Conservation (phyloP, 2,329 filamentous ascomycete species). For the Trichoderma hamatum region DNA sequence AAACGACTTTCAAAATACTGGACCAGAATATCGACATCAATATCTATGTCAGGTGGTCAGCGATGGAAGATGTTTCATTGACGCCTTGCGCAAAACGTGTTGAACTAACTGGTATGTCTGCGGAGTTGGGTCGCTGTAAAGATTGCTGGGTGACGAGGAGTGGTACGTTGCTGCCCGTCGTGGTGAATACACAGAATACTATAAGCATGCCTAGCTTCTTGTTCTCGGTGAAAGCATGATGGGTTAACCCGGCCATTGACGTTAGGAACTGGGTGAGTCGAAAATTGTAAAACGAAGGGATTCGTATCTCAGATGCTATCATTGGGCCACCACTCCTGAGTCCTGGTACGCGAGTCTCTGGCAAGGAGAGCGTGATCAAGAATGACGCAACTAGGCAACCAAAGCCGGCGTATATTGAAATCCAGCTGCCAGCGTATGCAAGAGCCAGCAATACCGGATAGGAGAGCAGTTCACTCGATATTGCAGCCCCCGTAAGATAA, state of each 20-base stretch:
- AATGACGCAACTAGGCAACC: constrained; percentile 1
- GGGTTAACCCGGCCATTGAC: constrained; percentile 8
- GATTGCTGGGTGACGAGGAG: constrained; percentile 8
- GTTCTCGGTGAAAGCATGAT: constrained; percentile 1
- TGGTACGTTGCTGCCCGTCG: constrained; percentile 9
- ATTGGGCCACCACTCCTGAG: background rate
- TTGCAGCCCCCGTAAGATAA: constrained; percentile 6
- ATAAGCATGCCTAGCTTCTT: constrained; percentile 16
- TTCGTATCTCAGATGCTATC: background rate
- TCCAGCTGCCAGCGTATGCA: constrained; percentile 1
- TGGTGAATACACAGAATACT: constrained; percentile 4
- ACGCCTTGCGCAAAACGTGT: background rate
- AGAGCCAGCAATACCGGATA: background rate
- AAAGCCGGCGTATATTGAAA: constrained; percentile 16
- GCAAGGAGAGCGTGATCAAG: constrained; percentile 9
- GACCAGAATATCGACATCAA: background rate
- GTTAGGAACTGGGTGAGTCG: constrained; percentile 5
- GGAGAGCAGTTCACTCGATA: constrained; percentile 2
- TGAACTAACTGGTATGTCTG: background rate
- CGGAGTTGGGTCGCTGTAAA: background rate
- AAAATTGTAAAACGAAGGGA: background rate
- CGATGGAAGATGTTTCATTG: background rate
- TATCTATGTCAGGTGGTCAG: constrained; percentile 15
- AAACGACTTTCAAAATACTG: background rate
- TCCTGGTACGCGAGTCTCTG: background rate